These are phyloP conservation scores for Trichophyton mentagrophytes DNA, from an alignment of 2,329 filamentous ascomycete genomes.

Conservation along the genomic window DNA sequence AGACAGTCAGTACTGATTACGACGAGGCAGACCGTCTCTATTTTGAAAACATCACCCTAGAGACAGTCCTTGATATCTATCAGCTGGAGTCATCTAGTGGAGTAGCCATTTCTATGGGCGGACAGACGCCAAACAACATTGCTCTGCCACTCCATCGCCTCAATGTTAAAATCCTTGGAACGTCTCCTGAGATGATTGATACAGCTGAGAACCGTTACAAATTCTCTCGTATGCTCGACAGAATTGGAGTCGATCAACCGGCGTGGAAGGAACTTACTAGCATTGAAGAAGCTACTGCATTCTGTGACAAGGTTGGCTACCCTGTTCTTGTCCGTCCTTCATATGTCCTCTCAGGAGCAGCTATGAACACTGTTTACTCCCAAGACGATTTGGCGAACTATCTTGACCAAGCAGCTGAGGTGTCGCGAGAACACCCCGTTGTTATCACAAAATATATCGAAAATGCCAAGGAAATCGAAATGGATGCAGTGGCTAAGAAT, in stretches of 20 bases:
- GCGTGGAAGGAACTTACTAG: constrained; percentile 97
- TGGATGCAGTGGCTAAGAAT: constrained; percentile 91
- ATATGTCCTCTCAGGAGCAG: constrained; percentile 90
- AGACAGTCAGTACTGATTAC: constrained; percentile 81
- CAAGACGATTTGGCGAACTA: constrained; percentile 83
- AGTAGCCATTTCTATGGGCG: constrained; percentile 89
- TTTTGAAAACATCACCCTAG: constrained; percentile 88
- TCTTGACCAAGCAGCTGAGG: constrained; percentile 78
- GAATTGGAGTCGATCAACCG: constrained; percentile 88
- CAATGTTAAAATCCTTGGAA: constrained; percentile 86
- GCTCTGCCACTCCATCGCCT: constrained; percentile 75
- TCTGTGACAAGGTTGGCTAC: constrained; percentile 81
- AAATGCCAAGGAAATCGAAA: constrained; percentile 98
- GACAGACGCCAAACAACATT: constrained; percentile 96
- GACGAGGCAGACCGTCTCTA: constrained; percentile 91
- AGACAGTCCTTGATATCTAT: constrained; percentile 88
- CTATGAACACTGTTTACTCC: constrained; percentile 99
- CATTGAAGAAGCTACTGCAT: constrained; percentile 75
- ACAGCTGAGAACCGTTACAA: constrained; percentile 96
- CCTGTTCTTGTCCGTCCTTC: constrained; percentile 91
- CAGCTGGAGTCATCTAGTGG: constrained; percentile 70
- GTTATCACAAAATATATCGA: constrained; percentile 99
- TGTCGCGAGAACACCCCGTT: constrained; percentile 89
- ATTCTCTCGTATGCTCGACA: constrained; percentile 94
- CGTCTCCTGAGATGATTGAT: constrained; percentile 98